phyloP scores from a whole-genome alignment of 306 rosid genomes.

The Vigna unguiculata region DNA sequence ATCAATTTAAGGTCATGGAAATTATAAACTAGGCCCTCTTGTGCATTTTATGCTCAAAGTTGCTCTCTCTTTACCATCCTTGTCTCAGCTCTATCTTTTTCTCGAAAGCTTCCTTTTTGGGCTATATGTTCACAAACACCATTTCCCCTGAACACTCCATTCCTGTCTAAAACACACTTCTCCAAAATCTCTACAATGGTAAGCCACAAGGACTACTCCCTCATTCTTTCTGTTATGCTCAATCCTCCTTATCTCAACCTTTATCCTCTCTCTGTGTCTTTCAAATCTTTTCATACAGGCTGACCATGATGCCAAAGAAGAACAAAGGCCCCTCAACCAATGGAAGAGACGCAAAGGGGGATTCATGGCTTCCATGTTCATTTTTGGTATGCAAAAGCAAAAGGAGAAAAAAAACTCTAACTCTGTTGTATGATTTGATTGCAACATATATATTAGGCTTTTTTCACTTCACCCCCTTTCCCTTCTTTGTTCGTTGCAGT shows the following conservation, averaged over 20 bases:
- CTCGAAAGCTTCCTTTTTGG: conserved; percentile 48
- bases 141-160: conserved; percentile 42
- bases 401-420: not conserved
- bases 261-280: conserved; percentile 28
- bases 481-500: conserved; percentile 43
- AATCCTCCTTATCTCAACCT: conserved; percentile 1
- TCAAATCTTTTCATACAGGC: conserved; percentile 49
- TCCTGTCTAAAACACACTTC: conserved; percentile 42
- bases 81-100: conserved; percentile 39
- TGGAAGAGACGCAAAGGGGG: conserved; percentile 69
- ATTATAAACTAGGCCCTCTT: conserved; percentile 50
- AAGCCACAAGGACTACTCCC: conserved; percentile 2
- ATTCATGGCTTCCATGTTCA: conserved; percentile 70
- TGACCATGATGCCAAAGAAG: conserved; percentile 57
- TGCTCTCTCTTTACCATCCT: conserved; percentile 34
- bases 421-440: not conserved
- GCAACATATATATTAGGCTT: not conserved
- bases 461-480: not conserved
- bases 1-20: conserved; percentile 47
- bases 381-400: conserved; percentile 62
- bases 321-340: conserved; percentile 44
- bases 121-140: conserved; percentile 51
- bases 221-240: conserved; percentile 19
- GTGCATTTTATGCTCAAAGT: conserved; percentile 31
- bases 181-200: conserved; percentile 48